Evolutionary conservation across 1,139 yeast genomes (phyloP).

Genomic region (Sugiyamaella paludigena): DNA sequence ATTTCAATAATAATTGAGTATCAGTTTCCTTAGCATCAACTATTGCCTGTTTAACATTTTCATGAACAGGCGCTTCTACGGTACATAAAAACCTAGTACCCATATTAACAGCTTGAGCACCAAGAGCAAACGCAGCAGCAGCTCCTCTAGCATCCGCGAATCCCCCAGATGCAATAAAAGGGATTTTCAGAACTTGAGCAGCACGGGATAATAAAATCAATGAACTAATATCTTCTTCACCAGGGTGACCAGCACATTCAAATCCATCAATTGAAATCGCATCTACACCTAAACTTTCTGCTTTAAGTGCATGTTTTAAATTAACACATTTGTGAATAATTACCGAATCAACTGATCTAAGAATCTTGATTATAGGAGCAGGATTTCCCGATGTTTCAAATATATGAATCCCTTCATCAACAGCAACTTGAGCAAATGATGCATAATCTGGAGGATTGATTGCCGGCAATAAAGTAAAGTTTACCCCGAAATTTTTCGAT

Average conservation of each 20-base stretch:
- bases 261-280: slow-evolving; percentile 39
- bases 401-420: slow-evolving; percentile 38
- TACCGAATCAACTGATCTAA: slow-evolving; percentile 28
- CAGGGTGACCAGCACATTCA: slow-evolving; percentile 42
- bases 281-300: slow-evolving; percentile 37
- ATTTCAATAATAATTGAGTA: slow-evolving; percentile 34
- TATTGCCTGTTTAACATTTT: slow-evolving; percentile 35
- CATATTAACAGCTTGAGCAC: slow-evolving; percentile 39
- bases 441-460: slow-evolving; percentile 38
- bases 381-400: slow-evolving; percentile 41
- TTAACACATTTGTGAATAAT: slow-evolving; percentile 39
- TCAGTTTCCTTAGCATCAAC: slow-evolving; percentile 36
- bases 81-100: slow-evolving; percentile 40
- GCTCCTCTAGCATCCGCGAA: slow-evolving; percentile 38
- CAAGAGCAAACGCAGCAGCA: slow-evolving; percentile 39
- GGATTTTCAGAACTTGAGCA: slow-evolving; percentile 33
- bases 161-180: slow-evolving; percentile 39
- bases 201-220: slow-evolving; percentile 35
- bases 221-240: slow-evolving; percentile 37
- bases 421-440: slow-evolving; percentile 36
- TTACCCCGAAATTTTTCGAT: slow-evolving; percentile 37
- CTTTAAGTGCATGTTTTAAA: slow-evolving; percentile 36
- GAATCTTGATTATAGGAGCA: slow-evolving; percentile 27
- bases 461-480: slow-evolving; percentile 39
- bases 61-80: slow-evolving; percentile 37